Evolutionary conservation across 2,329 filamentous ascomycete species (phyloP).

Genomic region (Fonsecaea erecta): DNA sequence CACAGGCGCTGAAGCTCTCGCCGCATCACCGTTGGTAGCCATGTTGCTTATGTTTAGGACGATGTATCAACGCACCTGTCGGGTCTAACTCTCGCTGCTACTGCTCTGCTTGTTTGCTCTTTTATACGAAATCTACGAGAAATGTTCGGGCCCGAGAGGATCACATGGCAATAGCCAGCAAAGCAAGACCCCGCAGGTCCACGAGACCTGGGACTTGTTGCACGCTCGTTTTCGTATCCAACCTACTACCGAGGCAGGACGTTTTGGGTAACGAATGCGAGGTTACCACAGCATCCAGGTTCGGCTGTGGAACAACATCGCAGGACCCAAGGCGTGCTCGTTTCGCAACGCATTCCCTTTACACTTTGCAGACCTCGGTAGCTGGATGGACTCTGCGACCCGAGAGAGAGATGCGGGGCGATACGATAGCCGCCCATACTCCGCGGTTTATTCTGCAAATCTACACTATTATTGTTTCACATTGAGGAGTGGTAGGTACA

Average conservation of each 20-base stretch:
- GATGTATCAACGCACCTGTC: not conserved
- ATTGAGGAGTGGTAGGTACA: not conserved
- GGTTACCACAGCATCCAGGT: slow-evolving; percentile 1
- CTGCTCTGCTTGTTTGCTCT: not conserved
- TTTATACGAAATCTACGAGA: not conserved
- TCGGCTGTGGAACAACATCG: not conserved
- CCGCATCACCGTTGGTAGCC: slow-evolving; percentile 5
- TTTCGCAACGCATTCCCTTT: slow-evolving; percentile 4
- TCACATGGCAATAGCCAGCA: not conserved
- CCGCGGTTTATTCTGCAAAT: slow-evolving; percentile 3
- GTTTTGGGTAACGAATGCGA: not conserved
- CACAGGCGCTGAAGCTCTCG: slow-evolving; percentile 3
- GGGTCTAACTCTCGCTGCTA: not conserved
- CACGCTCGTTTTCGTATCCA: not conserved
- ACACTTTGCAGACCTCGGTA: slow-evolving; percentile 7
- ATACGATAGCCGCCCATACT: slow-evolving; percentile 6
- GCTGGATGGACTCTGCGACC: not conserved
- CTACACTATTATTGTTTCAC: not conserved
- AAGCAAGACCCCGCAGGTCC: not conserved
- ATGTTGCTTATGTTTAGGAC: not conserved
- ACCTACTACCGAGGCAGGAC: slow-evolving; percentile 9
- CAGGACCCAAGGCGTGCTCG: not conserved
- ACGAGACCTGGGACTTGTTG: not conserved
- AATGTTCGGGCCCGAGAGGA: not conserved
- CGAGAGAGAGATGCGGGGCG: slow-evolving; percentile 6